Conservation (phyloP, 192 early-diverging fungal genomes). For the Coemansia sp. region DNA sequence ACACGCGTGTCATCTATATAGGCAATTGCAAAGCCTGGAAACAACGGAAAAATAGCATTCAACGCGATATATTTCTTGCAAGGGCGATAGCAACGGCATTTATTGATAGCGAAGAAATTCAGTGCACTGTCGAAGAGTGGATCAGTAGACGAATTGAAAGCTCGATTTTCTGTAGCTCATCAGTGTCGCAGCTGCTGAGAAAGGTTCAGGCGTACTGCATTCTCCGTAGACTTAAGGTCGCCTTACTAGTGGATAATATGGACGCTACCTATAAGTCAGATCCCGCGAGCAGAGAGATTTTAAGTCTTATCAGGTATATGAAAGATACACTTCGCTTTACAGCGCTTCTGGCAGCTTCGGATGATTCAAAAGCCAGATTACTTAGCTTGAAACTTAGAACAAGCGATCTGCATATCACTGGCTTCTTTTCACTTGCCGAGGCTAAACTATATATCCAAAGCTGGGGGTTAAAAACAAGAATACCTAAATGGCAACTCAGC, state of each 20-base stretch:
- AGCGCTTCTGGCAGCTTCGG: conserved; percentile 16
- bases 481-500: conserved; percentile 15
- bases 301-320: conserved; percentile 6
- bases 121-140: conserved; percentile 16
- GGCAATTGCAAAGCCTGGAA: conserved; percentile 18
- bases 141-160: not conserved
- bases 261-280: conserved; percentile 7
- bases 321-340: conserved; percentile 3
- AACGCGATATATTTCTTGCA: conserved; percentile 18
- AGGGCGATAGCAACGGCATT: conserved; percentile 18
- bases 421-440: conserved; percentile 8
- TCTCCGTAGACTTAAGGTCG: conserved; percentile 4
- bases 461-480: not conserved
- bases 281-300: not conserved
- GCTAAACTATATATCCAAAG: conserved; percentile 7
- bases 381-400: conserved; percentile 8
- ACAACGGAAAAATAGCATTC: not conserved
- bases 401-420: not conserved
- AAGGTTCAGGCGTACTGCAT: conserved; percentile 14
- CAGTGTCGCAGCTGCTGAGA: conserved; percentile 3
- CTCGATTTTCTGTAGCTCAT: not conserved
- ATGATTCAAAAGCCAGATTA: conserved; percentile 14
- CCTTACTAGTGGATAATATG: conserved; percentile 16
- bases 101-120: conserved; percentile 6
- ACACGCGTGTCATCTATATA: conserved; percentile 18